phyloP scores from a whole-genome alignment of 2,329 filamentous ascomycete species.

The Phaeophleospora eucalypticola region DNA sequence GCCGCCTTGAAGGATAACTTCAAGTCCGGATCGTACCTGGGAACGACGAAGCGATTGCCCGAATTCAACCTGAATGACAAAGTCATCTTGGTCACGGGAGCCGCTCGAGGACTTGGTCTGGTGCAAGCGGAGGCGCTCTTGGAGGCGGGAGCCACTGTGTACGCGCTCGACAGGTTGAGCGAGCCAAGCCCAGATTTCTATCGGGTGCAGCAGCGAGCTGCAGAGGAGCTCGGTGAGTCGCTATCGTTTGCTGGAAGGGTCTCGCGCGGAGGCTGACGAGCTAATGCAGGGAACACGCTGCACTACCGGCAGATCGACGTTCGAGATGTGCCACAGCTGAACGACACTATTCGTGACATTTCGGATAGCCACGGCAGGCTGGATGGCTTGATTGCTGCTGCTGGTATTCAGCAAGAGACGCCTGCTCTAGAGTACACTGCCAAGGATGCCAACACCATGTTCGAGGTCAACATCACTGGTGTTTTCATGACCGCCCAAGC shows the following conservation, averaged over 20 bases:
- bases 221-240: conserved; percentile 53
- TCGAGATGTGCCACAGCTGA: conserved; percentile 63
- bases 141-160: conserved; percentile 70
- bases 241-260: neutral
- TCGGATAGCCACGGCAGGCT: conserved; percentile 66
- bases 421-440: conserved; percentile 53
- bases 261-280: neutral
- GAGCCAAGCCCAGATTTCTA: conserved; percentile 60
- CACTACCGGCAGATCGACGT: conserved; percentile 79
- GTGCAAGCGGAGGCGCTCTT: conserved; percentile 68
- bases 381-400: conserved; percentile 73
- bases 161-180: conserved; percentile 61
- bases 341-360: conserved; percentile 64
- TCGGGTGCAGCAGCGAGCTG: conserved; percentile 59
- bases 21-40: conserved; percentile 30
- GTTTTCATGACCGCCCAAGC: conserved; percentile 62
- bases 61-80: conserved; percentile 74
- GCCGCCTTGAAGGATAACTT: conserved; percentile 28
- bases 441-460: conserved; percentile 59
- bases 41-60: conserved; percentile 50
- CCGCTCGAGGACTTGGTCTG: conserved; percentile 67
- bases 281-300: conserved; percentile 49
- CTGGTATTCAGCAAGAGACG: conserved; percentile 78
- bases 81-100: conserved; percentile 65
- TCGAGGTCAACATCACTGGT: conserved; percentile 54